Percentiles rank a stretch among this genome's conserved stretches.
Evolutionary conservation across 1,284 basidiomycete genomes (phyloP).

Genomic region (Amylostereum chailletii): DNA sequence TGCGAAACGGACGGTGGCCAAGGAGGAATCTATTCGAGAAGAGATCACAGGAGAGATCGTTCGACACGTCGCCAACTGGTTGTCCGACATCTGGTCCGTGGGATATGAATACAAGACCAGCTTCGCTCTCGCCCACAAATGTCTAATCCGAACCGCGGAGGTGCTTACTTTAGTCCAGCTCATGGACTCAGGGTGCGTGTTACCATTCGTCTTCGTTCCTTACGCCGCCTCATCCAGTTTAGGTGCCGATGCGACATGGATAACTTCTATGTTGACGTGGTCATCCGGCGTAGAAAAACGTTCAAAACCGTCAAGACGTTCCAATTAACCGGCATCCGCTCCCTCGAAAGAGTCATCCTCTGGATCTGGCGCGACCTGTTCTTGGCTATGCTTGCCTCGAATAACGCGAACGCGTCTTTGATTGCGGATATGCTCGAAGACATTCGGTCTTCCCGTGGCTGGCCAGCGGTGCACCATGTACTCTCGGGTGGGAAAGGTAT

Average conservation of each 20-base stretch:
- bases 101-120: constrained; percentile 47
- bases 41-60: constrained; percentile 47
- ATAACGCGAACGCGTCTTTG: constrained; percentile 24
- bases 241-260: constrained; percentile 41
- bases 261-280: constrained; percentile 36
- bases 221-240: background rate
- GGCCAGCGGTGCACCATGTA: constrained; percentile 40
- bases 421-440: constrained; percentile 48
- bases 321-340: constrained; percentile 36
- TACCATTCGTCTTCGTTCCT: background rate
- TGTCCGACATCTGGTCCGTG: constrained; percentile 50
- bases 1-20: constrained; percentile 39
- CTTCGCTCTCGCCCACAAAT: constrained; percentile 45
- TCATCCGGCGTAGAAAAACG: constrained; percentile 28
- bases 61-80: constrained; percentile 44
- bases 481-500: constrained; percentile 36
- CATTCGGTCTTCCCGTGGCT: constrained; percentile 39
- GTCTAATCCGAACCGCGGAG: constrained; percentile 34
- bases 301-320: constrained; percentile 43
- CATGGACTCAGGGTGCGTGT: background rate
- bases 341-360: constrained; percentile 38
- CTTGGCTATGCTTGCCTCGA: constrained; percentile 38
- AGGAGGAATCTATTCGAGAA: constrained; percentile 39
- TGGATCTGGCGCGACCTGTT: constrained; percentile 68
- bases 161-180: constrained; percentile 14